These are phyloP conservation scores for Stephania cephalantha DNA, from an alignment of 164 flowering plant genomes.

Conservation along the genomic window DNA sequence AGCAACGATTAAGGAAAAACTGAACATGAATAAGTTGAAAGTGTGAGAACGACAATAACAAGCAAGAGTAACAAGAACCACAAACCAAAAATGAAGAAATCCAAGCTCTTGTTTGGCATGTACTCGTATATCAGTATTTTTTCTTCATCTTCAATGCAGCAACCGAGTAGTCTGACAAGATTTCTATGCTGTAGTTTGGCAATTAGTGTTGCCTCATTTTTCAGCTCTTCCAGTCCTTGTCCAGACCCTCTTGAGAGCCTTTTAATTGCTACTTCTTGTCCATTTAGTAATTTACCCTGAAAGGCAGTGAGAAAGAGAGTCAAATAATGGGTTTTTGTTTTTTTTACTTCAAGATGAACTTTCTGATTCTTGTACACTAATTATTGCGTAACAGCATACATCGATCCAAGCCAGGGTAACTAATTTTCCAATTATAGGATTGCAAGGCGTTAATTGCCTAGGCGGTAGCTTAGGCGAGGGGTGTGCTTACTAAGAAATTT, in stretches of 20 bases:
- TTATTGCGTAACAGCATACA: neutral
- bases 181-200: neutral
- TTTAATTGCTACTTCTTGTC: slow-evolving; percentile 3
- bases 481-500: no score
- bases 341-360: neutral
- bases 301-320: neutral
- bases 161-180: neutral
- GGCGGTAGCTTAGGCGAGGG: no score
- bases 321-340: neutral
- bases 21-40: neutral
- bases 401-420: neutral
- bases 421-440: no score
- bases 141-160: neutral
- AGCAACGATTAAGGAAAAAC: neutral
- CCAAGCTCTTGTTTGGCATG: slow-evolving; percentile 1
- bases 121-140: neutral
- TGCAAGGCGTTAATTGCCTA: no score
- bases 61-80: neutral
- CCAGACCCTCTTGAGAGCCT: slow-evolving; percentile 2
- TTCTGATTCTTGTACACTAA: neutral
- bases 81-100: neutral
- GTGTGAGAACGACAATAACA: no score
- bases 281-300: neutral
- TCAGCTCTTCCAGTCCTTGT: slow-evolving; percentile 9
- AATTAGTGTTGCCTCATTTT: neutral